phyloP scores from a whole-genome alignment of 2,329 filamentous ascomycete genomes.

The Colletotrichum zoysiae region DNA sequence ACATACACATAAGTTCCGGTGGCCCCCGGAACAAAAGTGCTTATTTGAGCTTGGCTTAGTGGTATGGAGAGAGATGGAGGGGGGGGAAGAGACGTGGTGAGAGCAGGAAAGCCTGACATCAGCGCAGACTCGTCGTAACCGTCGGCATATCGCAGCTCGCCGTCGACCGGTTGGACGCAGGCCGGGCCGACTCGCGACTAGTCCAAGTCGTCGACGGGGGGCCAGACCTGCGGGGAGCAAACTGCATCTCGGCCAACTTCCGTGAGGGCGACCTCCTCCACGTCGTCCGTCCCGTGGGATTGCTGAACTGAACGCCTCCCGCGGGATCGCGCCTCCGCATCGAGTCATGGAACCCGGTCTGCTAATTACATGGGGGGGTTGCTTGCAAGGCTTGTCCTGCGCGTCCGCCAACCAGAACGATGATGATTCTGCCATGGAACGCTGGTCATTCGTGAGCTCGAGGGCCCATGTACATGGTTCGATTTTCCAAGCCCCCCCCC shows the following conservation, averaged over 20 bases:
- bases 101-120: too few relatives aligned
- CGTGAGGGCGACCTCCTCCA: slow-evolving; percentile 9
- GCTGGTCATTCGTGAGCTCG: too few relatives aligned
- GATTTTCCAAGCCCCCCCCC: neutral
- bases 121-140: neutral
- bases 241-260: slow-evolving; percentile 39
- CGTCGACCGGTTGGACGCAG: slow-evolving; percentile 27
- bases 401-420: slow-evolving; percentile 28
- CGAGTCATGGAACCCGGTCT: slow-evolving; percentile 31
- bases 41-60: slow-evolving; percentile 6
- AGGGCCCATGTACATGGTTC: neutral
- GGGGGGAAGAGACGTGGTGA: too few relatives aligned
- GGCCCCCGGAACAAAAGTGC: slow-evolving; percentile 12
- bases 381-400: slow-evolving; percentile 23
- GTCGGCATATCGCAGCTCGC: slow-evolving; percentile 23
- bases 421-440: neutral
- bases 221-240: slow-evolving; percentile 19
- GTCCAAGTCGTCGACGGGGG: slow-evolving; percentile 26
- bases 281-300: neutral
- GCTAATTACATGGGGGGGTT: slow-evolving; percentile 1
- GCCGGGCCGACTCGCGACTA: slow-evolving; percentile 11
- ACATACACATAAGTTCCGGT: too few relatives aligned
- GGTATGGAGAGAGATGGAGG: neutral
- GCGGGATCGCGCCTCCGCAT: slow-evolving; percentile 15
- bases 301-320: slow-evolving; percentile 4